phyloP scores from a whole-genome alignment of 139 green algal genomes.

The Micractinium sp. region DNA sequence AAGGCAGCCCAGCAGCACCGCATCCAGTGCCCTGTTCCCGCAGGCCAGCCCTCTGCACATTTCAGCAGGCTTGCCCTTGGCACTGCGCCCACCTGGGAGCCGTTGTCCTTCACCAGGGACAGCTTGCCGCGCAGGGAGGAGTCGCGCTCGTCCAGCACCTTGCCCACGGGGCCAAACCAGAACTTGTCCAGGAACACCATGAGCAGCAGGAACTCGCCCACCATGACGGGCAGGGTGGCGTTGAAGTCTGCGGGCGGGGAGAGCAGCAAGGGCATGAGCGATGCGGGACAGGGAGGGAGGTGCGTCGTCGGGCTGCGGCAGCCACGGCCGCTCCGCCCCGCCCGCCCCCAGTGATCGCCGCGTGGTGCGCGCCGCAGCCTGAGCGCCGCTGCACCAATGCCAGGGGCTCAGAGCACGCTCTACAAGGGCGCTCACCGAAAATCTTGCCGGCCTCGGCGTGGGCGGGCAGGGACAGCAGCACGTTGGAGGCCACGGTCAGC shows the following conservation, averaged over 20 bases:
- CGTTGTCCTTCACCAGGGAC: constrained; percentile 75
- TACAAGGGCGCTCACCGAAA: constrained; percentile 43
- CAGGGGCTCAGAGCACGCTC: neutral
- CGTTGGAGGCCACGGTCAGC: constrained; percentile 67
- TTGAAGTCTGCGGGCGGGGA: constrained; percentile 73
- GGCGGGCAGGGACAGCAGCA: constrained; percentile 74
- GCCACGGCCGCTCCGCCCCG: too few relatives aligned
- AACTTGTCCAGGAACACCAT: constrained; percentile 96
- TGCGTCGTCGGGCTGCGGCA: neutral
- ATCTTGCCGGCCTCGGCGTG: constrained; percentile 81
- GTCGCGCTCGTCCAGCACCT: constrained; percentile 89
- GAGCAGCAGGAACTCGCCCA: constrained; percentile 83
- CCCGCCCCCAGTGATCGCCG: too few relatives aligned
- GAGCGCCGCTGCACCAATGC: neutral
- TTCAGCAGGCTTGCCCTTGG: neutral
- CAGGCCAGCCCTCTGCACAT: too few relatives aligned
- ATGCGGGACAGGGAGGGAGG: neutral
- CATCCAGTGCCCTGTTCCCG: neutral
- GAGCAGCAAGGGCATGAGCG: neutral
- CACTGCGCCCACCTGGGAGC: constrained; percentile 40
- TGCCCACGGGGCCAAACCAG: constrained; percentile 90
- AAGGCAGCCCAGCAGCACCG: neutral
- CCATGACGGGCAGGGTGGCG: constrained; percentile 81
- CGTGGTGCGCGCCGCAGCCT: too few relatives aligned
- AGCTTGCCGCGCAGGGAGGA: constrained; percentile 79